A percentile compares a stretch with the other conserved stretches of the same genome.
These are phyloP conservation scores for Dactylonectria estremocensis DNA, from an alignment of 2,329 filamentous ascomycete species.

Conservation along the genomic window DNA sequence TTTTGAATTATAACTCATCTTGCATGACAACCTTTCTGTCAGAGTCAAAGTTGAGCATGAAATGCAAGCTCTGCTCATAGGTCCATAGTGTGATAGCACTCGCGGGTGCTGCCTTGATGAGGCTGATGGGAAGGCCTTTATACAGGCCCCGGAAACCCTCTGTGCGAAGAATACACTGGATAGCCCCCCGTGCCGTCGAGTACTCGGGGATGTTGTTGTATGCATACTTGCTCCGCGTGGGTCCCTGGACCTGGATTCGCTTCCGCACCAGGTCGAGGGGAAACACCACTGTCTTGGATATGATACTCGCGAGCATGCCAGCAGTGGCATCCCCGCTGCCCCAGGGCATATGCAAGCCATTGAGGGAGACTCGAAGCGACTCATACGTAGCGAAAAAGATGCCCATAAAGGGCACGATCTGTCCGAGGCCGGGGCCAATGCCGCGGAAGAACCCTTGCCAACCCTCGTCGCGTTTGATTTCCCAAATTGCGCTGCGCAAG, in stretches of 20 bases:
- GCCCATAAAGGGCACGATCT: conserved; percentile 98
- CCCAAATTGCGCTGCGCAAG: conserved; percentile 76
- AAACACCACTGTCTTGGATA: conserved; percentile 92
- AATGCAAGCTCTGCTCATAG: conserved; percentile 82
- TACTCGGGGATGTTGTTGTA: conserved; percentile 93
- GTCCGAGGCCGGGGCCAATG: conserved; percentile 82
- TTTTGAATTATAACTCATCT: conserved; percentile 42
- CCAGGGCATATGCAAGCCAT: conserved; percentile 71
- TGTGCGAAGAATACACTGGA: conserved; percentile 76
- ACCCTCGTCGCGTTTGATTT: conserved; percentile 85
- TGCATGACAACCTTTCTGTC: conserved; percentile 46
- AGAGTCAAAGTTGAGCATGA: conserved; percentile 63
- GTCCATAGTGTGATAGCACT: conserved; percentile 96
- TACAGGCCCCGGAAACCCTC: conserved; percentile 90
- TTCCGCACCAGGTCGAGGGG: conserved; percentile 94
- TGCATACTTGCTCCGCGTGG: conserved; percentile 83
- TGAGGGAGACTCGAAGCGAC: conserved; percentile 74
- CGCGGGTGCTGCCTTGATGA: conserved; percentile 94
- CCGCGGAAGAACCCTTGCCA: conserved; percentile 88
- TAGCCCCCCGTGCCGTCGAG: conserved; percentile 74
- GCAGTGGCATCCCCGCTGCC: conserved; percentile 88
- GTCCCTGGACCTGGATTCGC: conserved; percentile 94
- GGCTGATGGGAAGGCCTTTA: conserved; percentile 87
- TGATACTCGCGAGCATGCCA: conserved; percentile 82
- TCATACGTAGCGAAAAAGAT: conserved; percentile 96